These are phyloP conservation scores for Spizellomyces punctatus DNA, from an alignment of 192 early-diverging fungal genomes.

Conservation along the genomic window DNA sequence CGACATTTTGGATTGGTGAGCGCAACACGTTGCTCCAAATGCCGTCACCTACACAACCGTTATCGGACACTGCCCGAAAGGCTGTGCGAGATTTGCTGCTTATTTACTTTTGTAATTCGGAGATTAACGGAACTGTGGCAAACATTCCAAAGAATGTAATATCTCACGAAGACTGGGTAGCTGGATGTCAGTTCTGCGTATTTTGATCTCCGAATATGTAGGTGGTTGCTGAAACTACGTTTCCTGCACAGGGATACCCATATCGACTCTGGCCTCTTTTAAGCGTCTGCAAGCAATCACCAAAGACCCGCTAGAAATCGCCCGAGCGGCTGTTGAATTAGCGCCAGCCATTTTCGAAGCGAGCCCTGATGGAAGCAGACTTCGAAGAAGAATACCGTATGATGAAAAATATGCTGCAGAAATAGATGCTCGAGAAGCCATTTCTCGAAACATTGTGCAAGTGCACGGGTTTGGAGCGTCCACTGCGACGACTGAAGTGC, in stretches of 20 bases:
- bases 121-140: conserved; percentile 29
- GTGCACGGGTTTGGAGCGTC: conserved; percentile 21
- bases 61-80: conserved; percentile 2
- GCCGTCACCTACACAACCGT: background rate
- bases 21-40: too few relatives aligned
- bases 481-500: conserved; percentile 17
- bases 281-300: conserved; percentile 22
- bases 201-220: background rate
- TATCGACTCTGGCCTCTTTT: conserved; percentile 16
- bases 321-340: conserved; percentile 1
- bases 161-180: conserved; percentile 25
- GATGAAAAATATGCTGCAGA: conserved; percentile 15
- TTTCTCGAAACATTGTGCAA: conserved; percentile 22
- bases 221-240: background rate
- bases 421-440: conserved; percentile 2
- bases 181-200: conserved; percentile 20
- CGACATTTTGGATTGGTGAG: too few relatives aligned
- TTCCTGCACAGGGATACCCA: conserved; percentile 23
- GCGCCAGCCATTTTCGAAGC: conserved; percentile 28
- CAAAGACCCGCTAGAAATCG: conserved; percentile 16
- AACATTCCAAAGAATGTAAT: conserved; percentile 21
- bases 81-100: conserved; percentile 17
- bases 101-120: conserved; percentile 28
- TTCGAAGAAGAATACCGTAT: conserved; percentile 26
- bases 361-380: background rate